Conservation (phyloP, 352 stramenopile species). For the Pythium aquatile region DNA sequence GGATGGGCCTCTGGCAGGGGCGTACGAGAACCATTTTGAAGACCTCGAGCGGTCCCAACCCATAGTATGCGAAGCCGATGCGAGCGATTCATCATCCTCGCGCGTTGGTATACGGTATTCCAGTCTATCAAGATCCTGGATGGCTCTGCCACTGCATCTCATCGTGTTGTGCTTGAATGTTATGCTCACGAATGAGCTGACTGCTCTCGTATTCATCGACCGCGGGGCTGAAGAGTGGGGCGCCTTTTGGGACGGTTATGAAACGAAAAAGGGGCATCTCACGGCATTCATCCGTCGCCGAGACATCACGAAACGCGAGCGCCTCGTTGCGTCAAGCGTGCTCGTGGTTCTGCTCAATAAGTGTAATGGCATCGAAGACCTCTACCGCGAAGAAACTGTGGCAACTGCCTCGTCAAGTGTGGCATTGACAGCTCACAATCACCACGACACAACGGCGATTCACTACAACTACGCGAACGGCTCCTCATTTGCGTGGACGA, state of each 20-base stretch:
- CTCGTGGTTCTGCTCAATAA: constrained; percentile 56
- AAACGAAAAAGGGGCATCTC: constrained; percentile 49
- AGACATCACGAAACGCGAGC: constrained; percentile 32
- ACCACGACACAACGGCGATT: constrained; percentile 30
- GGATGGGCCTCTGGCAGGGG: constrained; percentile 33
- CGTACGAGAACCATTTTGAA: constrained; percentile 53
- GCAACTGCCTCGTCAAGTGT: constrained; percentile 4
- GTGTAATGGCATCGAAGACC: constrained; percentile 37
- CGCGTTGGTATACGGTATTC: background rate
- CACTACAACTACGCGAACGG: constrained; percentile 46
- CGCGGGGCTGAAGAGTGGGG: constrained; percentile 41
- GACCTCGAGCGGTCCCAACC: constrained; percentile 27
- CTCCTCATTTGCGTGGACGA: constrained; percentile 58
- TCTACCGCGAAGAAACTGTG: constrained; percentile 39
- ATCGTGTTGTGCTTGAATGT: constrained; percentile 57
- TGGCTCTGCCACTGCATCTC: constrained; percentile 46
- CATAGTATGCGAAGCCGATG: background rate
- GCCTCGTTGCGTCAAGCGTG: constrained; percentile 39
- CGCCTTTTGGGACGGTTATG: constrained; percentile 45
- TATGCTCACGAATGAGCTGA: constrained; percentile 56
- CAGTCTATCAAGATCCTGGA: constrained; percentile 28
- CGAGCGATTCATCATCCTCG: background rate
- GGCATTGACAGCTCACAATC: constrained; percentile 16
- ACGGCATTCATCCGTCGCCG: constrained; percentile 36
- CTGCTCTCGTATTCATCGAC: constrained; percentile 35